phyloP scores from a whole-genome alignment of 306 rosid genomes.

The Vigna reflexopilosa region DNA sequence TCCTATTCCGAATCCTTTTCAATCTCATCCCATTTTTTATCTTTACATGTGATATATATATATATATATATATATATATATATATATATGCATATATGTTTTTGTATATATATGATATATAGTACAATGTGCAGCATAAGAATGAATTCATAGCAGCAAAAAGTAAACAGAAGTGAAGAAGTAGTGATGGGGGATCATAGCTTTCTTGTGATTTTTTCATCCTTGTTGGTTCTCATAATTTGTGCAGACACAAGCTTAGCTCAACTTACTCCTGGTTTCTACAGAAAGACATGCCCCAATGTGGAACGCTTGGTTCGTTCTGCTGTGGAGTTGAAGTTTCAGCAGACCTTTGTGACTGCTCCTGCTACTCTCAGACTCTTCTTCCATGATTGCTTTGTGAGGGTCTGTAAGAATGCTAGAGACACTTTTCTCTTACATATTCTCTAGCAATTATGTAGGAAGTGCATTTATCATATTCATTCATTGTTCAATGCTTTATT shows the following conservation, averaged over 20 bases:
- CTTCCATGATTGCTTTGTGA: slow-evolving; percentile 82
- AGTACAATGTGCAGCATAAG: neutral
- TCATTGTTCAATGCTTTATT: neutral
- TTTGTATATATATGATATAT: neutral
- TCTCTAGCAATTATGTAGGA: neutral
- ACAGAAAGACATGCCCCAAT: slow-evolving; percentile 62
- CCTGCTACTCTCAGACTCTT: slow-evolving; percentile 82
- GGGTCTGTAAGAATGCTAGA: slow-evolving; percentile 44
- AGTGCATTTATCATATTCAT: neutral
- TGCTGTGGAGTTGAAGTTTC: slow-evolving; percentile 62
- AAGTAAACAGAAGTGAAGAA: slow-evolving; percentile 1
- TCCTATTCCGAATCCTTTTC: neutral
- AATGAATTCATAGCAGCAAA: neutral
- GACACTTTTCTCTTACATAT: no score
- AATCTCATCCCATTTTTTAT: slow-evolving; percentile 16
- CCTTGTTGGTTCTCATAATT: slow-evolving; percentile 21
- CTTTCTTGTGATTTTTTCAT: neutral
- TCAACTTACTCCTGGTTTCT: slow-evolving; percentile 52
- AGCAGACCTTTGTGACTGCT: slow-evolving; percentile 71
- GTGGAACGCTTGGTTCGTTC: slow-evolving; percentile 65
- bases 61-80: no score
- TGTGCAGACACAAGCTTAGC: slow-evolving; percentile 43
- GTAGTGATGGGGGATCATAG: slow-evolving; percentile 21
- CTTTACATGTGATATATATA: neutral
- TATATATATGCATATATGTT: neutral